Base-by-base conservation (phyloP, 2,329 filamentous ascomycete genomes). In the Graphilbum ipis-grandicollis region DNA sequence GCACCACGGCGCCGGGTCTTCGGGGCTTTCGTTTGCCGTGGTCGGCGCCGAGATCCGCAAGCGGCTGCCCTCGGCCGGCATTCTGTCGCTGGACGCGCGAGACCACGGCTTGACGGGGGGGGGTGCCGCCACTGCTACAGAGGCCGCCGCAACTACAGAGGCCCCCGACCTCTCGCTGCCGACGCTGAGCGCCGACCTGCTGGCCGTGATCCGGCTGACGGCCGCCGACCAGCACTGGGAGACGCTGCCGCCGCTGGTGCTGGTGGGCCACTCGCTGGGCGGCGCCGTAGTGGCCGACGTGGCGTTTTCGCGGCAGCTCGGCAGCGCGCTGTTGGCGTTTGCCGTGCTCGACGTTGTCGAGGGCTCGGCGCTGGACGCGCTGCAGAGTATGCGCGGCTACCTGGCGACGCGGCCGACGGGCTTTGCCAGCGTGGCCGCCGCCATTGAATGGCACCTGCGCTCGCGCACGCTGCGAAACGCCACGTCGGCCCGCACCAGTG, bases 261-360 rank as follows among this genome's bases (percentile, higher is more conserved):
- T 96, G 1, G 75, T 98, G 8, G 90, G 90, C 21, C 90, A 98
- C 58, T 93, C 83, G 29, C 71, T 96, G 3, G 90, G 90, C 37
- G 90, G 90, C 13, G 88, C 88, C 7, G 82, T 96, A 0, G 75
- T 93, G 9, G 92, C 84, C 0, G 75, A 93, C 49, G 64, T 92
- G 39, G 85, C 86, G 12, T 74, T 70, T 49, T 66, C 66, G 15
- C 72, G 72, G 1, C 59, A 65, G 29, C 59, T 93, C 26, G 81
- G 79, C 2, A 54, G 59, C 28, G 68, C 75, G 19, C 54, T 96
- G 1, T 62, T 48, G 14, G 90, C 83, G 17, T 93, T 88, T 56
- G 82, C 76, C 4, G 86, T 96, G 8, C 64, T 98, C 14, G 90
- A 98, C 56, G 84, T 98, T 5, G 90, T 98, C 21, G 90, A 98